Percentiles rank a stretch among this genome's conserved stretches.
Evolutionary conservation across 2,329 filamentous ascomycete genomes (phyloP).

Genomic region (Neofusicoccum ribis): DNA sequence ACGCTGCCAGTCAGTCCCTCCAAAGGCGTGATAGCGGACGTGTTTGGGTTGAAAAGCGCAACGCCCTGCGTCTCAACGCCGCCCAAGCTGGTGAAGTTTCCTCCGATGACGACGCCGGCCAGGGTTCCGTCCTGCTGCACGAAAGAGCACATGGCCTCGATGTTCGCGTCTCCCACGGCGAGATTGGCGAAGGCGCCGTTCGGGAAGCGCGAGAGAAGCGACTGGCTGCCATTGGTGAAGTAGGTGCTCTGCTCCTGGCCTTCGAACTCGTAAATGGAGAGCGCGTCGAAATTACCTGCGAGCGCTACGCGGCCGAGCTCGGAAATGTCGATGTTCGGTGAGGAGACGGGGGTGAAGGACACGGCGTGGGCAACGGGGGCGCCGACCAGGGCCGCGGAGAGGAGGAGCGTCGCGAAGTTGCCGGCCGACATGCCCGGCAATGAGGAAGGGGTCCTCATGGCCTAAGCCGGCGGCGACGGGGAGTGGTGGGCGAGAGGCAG

Average conservation of each 20-base stretch:
- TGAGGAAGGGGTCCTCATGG: conserved; percentile 41
- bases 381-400: conserved; percentile 26
- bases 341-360: conserved; percentile 62
- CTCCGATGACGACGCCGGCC: conserved; percentile 79
- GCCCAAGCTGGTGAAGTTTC: conserved; percentile 92
- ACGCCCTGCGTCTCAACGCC: conserved; percentile 73
- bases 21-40: conserved; percentile 69
- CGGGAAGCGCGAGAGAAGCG: conserved; percentile 77
- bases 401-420: conserved; percentile 37
- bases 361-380: conserved; percentile 31
- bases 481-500: background rate
- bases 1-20: conserved; percentile 82
- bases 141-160: conserved; percentile 85
- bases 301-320: conserved; percentile 80
- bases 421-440: conserved; percentile 39
- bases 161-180: conserved; percentile 76
- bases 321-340: conserved; percentile 74
- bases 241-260: conserved; percentile 72
- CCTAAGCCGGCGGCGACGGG: conserved; percentile 25
- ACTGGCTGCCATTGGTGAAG: conserved; percentile 74
- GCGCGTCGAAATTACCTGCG: conserved; percentile 84
- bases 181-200: conserved; percentile 80
- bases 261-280: conserved; percentile 84
- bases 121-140: conserved; percentile 61
- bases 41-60: conserved; percentile 76